These are phyloP conservation scores for Aspergillus pseudoglaucus DNA, from an alignment of 2,329 filamentous ascomycete genomes.

Conservation along the genomic window DNA sequence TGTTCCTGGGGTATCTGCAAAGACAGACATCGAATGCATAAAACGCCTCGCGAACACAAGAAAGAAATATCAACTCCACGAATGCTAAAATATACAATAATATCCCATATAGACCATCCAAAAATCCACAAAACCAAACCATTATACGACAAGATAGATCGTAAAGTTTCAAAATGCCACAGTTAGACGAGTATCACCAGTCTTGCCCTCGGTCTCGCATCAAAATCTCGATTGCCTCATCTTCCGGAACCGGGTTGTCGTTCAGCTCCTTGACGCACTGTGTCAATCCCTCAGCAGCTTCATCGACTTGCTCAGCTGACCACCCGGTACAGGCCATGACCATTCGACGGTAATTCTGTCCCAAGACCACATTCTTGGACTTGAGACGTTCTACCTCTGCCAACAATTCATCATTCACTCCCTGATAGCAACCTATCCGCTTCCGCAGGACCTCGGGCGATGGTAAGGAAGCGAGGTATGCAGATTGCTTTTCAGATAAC, in stretches of 20 bases:
- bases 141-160: neutral
- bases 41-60: conserved; percentile 3
- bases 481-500: conserved; percentile 34
- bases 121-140: neutral
- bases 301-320: conserved; percentile 70
- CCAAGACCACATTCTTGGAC: conserved; percentile 73
- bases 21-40: conserved; percentile 13
- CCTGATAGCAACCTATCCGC: conserved; percentile 62
- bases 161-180: neutral
- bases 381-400: conserved; percentile 65
- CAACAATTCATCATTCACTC: conserved; percentile 61
- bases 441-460: conserved; percentile 57
- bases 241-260: conserved; percentile 49
- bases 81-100: conserved; percentile 4
- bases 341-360: conserved; percentile 80
- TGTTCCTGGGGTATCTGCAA: conserved; percentile 18
- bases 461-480: conserved; percentile 50
- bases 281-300: conserved; percentile 69
- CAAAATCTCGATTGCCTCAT: conserved; percentile 39
- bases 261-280: conserved; percentile 74
- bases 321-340: conserved; percentile 81
- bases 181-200: conserved; percentile 24
- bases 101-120: neutral
- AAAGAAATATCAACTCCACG: neutral
- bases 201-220: conserved; percentile 41